These are phyloP conservation scores for Talaromyces thailandensis DNA, from an alignment of 495 filamentous ascomycete genomes.

Conservation along the genomic window DNA sequence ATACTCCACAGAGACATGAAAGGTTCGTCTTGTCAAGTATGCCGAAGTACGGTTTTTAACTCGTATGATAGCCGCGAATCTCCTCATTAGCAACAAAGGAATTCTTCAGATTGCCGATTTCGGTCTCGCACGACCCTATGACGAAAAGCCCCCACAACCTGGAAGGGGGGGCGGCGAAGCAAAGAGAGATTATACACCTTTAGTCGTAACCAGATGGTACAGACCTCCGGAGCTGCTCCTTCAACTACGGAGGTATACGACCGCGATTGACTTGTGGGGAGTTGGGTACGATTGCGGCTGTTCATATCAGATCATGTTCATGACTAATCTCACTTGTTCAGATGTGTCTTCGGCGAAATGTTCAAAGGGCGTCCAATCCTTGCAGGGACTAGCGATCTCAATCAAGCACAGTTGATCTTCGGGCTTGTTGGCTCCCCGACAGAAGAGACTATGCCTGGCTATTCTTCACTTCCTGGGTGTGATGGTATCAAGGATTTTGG, in stretches of 20 bases:
- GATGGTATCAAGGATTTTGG: slow-evolving; percentile 63
- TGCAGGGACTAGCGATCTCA: slow-evolving; percentile 74
- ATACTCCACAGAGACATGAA: slow-evolving; percentile 99
- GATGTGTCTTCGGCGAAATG: slow-evolving; percentile 98
- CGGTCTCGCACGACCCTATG: slow-evolving; percentile 86
- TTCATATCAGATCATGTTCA: not conserved
- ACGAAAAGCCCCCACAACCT: slow-evolving; percentile 69
- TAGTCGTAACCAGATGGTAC: slow-evolving; percentile 97
- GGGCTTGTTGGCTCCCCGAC: slow-evolving; percentile 87
- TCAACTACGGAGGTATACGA: slow-evolving; percentile 78
- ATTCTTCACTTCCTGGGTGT: slow-evolving; percentile 69
- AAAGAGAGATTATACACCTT: slow-evolving; percentile 79
- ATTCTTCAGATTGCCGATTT: slow-evolving; percentile 97
- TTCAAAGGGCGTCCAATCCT: slow-evolving; percentile 89
- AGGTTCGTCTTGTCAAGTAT: slow-evolving; percentile 22
- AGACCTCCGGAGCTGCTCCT: slow-evolving; percentile 88
- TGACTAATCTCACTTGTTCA: slow-evolving; percentile 16
- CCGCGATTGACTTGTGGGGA: slow-evolving; percentile 97
- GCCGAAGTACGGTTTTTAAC: slow-evolving; percentile 1
- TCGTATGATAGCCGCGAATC: slow-evolving; percentile 66
- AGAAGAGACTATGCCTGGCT: slow-evolving; percentile 90
- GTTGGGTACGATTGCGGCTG: slow-evolving; percentile 57
- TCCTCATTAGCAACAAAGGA: slow-evolving; percentile 90
- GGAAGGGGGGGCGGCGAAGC: slow-evolving; percentile 81
- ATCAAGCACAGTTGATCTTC: slow-evolving; percentile 89